Conservation (phyloP, 371 early-diverging fungal species). For the Mucor irregularis region DNA sequence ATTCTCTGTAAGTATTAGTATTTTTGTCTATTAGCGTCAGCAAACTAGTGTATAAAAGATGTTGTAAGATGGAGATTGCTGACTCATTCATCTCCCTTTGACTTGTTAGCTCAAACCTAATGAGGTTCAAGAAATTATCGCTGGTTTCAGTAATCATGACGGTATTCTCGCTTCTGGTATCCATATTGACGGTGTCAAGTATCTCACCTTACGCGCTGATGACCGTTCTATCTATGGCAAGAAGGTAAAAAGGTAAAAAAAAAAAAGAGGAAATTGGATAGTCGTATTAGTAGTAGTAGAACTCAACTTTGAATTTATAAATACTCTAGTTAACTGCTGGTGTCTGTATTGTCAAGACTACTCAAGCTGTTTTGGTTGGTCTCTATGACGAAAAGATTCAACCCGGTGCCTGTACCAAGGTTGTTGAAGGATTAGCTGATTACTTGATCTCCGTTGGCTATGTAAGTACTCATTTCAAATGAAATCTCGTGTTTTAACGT, state of each 20-base stretch:
- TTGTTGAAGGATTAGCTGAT: slow-evolving; percentile 82
- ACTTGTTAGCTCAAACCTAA: slow-evolving; percentile 55
- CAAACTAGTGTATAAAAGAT: not conserved
- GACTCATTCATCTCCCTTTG: not conserved
- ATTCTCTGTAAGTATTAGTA: slow-evolving; percentile 57
- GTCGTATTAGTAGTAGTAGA: slow-evolving; percentile 1
- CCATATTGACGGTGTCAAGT: slow-evolving; percentile 68
- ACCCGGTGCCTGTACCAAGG: slow-evolving; percentile 76
- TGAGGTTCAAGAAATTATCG: slow-evolving; percentile 63
- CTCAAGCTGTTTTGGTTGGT: slow-evolving; percentile 77
- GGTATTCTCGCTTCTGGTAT: slow-evolving; percentile 70
- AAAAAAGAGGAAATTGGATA: slow-evolving; percentile 1
- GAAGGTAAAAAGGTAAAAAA: slow-evolving; percentile 49
- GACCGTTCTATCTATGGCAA: slow-evolving; percentile 78
- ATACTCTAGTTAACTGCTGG: slow-evolving; percentile 67
- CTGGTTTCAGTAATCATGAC: slow-evolving; percentile 65
- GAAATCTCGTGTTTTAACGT: not conserved
- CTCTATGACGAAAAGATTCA: slow-evolving; percentile 66
- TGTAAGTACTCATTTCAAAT: slow-evolving; percentile 40
- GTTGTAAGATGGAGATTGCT: not conserved
- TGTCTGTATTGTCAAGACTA: slow-evolving; percentile 80
- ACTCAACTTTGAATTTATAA: too few relatives aligned
- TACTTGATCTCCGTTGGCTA: slow-evolving; percentile 77
- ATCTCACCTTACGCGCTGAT: slow-evolving; percentile 69
- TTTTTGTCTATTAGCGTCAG: not conserved